These are phyloP conservation scores for Plectosphaerella plurivora DNA, from an alignment of 2,329 filamentous ascomycete genomes.

Conservation along the genomic window DNA sequence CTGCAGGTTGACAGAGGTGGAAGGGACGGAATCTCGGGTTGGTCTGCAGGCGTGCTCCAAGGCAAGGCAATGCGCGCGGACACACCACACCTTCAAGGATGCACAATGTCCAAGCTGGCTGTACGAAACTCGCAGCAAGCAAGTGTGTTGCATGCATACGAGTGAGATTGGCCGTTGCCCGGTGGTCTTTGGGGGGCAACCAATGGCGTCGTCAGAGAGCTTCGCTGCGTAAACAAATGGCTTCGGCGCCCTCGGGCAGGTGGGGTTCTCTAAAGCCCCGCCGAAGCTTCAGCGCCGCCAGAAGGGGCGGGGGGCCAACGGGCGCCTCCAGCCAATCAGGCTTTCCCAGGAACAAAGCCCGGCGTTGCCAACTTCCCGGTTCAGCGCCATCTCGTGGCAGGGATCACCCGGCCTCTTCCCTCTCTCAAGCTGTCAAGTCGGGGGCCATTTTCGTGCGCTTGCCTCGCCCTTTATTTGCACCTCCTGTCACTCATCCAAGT, in stretches of 20 bases:
- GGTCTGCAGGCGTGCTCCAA: too few relatives aligned
- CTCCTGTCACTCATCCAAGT: not conserved
- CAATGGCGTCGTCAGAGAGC: not conserved
- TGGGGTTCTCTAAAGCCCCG: not conserved
- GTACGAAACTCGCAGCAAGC: too few relatives aligned
- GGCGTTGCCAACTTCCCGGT: not conserved
- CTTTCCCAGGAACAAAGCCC: not conserved
- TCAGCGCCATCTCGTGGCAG: not conserved
- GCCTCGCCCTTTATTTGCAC: too few relatives aligned
- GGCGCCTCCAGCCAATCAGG: not conserved
- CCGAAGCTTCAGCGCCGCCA: not conserved
- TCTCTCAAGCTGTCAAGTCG: too few relatives aligned
- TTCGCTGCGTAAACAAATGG: slow-evolving; percentile 1
- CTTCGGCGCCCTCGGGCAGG: not conserved
- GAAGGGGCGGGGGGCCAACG: not conserved
- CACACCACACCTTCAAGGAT: too few relatives aligned
- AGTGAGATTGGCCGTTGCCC: not conserved
- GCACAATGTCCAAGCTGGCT: too few relatives aligned
- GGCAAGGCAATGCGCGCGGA: too few relatives aligned
- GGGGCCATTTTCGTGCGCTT: too few relatives aligned
- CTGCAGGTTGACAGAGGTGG: too few relatives aligned
- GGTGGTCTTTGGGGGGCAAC: not conserved
- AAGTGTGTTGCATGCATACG: not conserved
- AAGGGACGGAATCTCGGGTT: too few relatives aligned
- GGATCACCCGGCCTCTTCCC: not conserved